phyloP scores from a whole-genome alignment of 148 eudicot genomes.

The Dysphania ambrosioides region DNA sequence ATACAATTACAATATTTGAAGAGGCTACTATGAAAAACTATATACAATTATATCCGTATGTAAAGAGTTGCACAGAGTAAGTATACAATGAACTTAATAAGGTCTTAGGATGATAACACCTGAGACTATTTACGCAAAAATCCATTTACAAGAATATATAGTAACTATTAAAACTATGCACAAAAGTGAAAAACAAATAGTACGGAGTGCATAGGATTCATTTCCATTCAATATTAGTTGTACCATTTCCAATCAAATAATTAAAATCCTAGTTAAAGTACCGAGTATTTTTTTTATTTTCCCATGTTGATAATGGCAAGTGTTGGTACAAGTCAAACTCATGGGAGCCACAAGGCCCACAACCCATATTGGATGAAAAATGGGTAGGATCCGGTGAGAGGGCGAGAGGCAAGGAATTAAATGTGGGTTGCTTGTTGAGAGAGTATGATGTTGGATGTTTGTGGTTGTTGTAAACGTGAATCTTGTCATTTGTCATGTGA shows the following conservation, averaged over 20 bases:
- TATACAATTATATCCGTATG: too few species aligned
- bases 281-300: too few species aligned
- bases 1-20: too few species aligned
- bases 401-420: slow-evolving; percentile 4
- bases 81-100: too few species aligned
- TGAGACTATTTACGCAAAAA: too few species aligned
- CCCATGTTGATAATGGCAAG: not conserved
- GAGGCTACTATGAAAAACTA: too few species aligned
- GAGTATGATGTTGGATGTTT: slow-evolving; percentile 8
- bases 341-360: not conserved
- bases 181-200: too few species aligned
- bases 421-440: slow-evolving; percentile 13
- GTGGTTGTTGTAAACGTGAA: not conserved
- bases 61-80: too few species aligned
- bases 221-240: not conserved
- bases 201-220: too few species aligned
- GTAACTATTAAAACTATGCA: too few species aligned
- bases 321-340: not conserved
- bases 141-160: too few species aligned
- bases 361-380: slow-evolving; percentile 3
- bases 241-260: not conserved
- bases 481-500: slow-evolving; percentile 3
- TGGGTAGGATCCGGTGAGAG: not conserved
- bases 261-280: not conserved
- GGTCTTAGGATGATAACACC: too few species aligned